phyloP scores from a whole-genome alignment of 345 rosid species.

The Boechera stricta region DNA sequence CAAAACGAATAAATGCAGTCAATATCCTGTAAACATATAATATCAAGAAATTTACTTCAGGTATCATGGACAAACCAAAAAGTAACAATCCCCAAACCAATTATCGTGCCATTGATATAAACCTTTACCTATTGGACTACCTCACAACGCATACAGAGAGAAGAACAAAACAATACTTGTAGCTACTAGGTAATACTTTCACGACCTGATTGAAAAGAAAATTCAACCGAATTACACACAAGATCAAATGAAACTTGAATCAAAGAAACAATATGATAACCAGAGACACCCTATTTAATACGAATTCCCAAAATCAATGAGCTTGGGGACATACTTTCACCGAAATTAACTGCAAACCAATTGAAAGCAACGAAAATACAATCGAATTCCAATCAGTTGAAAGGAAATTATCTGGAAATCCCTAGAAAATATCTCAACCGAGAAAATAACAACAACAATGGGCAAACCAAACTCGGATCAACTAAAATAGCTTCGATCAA shows the following conservation, averaged over 20 bases:
- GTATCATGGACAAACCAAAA: background rate
- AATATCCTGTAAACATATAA: too few species aligned
- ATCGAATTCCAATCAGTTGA: background rate
- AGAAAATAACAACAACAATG: background rate
- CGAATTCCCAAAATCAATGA: constrained; percentile 18
- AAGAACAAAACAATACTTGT: background rate
- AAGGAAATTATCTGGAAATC: background rate
- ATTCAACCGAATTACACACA: background rate
- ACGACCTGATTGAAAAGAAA: constrained; percentile 9
- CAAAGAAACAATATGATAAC: constrained; percentile 8
- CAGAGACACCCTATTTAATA: background rate
- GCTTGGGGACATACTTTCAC: background rate
- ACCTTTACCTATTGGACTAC: background rate
- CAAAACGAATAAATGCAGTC: too few species aligned
- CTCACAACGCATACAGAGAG: constrained; percentile 13
- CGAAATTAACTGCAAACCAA: background rate
- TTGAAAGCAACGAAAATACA: constrained; percentile 6
- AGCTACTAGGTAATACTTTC: constrained; percentile 2
- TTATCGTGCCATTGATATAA: background rate
- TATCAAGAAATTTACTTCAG: too few species aligned
- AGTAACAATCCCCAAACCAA: background rate
- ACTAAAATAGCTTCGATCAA: background rate
- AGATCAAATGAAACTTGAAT: constrained; percentile 25
- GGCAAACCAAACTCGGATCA: background rate
- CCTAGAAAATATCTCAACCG: constrained; percentile 19